Evolutionary conservation across 2,329 filamentous ascomycete genomes (phyloP).

Genomic region (Cladosporium cucumerinum): DNA sequence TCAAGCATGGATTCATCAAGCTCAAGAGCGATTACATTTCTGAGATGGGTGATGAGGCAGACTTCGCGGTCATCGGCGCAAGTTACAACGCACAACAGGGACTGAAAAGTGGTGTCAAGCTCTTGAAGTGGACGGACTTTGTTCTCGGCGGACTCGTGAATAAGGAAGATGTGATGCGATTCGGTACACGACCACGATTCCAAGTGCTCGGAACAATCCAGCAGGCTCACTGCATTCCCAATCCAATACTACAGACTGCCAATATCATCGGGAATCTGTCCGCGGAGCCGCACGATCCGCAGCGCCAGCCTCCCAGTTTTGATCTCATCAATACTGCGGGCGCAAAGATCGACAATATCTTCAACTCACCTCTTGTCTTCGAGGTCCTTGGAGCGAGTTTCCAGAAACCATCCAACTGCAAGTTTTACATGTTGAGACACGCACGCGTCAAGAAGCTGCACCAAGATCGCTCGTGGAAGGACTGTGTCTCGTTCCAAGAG

Average conservation of each 20-base stretch:
- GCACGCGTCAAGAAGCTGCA: constrained; percentile 74
- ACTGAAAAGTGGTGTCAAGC: constrained; percentile 49
- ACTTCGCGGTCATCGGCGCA: constrained; percentile 76
- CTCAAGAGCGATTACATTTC: constrained; percentile 83
- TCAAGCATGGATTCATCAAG: constrained; percentile 59
- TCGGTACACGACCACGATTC: constrained; percentile 56
- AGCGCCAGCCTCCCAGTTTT: constrained; percentile 23
- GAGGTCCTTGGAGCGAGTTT: constrained; percentile 80
- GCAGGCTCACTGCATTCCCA: constrained; percentile 47
- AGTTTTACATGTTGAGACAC: constrained; percentile 73
- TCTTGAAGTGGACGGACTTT: constrained; percentile 71
- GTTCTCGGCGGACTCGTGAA: constrained; percentile 74
- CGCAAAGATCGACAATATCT: constrained; percentile 50
- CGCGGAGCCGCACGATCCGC: constrained; percentile 31
- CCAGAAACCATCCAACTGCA: constrained; percentile 65
- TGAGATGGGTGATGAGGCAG: constrained; percentile 75
- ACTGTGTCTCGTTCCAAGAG: constrained; percentile 66
- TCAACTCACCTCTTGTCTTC: constrained; percentile 69
- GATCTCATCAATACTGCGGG: constrained; percentile 16
- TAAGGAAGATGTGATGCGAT: constrained; percentile 55
- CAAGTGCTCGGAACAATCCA: constrained; percentile 58
- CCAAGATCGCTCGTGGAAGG: constrained; percentile 66
- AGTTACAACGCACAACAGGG: constrained; percentile 65
- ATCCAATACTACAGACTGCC: constrained; percentile 42
- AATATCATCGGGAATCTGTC: constrained; percentile 42